These are phyloP conservation scores for Colletotrichum neosansevieriae DNA, from an alignment of 2,329 filamentous ascomycete genomes.

Conservation along the genomic window DNA sequence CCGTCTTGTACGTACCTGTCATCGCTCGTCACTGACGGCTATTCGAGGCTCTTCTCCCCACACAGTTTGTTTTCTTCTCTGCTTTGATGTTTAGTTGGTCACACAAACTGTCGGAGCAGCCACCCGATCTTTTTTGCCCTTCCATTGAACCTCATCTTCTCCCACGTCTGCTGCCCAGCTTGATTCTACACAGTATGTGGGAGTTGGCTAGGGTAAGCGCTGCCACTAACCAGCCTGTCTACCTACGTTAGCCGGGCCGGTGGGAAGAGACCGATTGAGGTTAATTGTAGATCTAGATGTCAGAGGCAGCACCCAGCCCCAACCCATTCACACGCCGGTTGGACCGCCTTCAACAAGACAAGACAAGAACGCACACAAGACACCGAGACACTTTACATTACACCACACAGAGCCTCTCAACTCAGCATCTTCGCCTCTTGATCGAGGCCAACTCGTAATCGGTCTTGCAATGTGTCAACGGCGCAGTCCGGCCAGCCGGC, in stretches of 20 bases:
- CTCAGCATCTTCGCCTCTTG: not conserved
- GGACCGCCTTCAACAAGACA: slow-evolving; percentile 8
- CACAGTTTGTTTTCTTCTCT: slow-evolving; percentile 25
- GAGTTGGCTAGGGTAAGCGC: slow-evolving; percentile 10
- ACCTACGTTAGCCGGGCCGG: slow-evolving; percentile 29
- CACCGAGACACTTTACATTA: not conserved
- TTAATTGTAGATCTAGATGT: slow-evolving; percentile 18
- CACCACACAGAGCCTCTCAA: not conserved
- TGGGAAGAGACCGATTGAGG: slow-evolving; percentile 10
- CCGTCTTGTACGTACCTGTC: slow-evolving; percentile 6
- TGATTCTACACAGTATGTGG: not conserved
- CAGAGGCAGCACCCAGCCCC: slow-evolving; percentile 20
- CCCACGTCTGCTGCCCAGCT: not conserved
- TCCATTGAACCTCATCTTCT: slow-evolving; percentile 1
- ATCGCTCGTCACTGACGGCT: slow-evolving; percentile 26
- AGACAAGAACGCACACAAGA: not conserved
- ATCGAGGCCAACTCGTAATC: slow-evolving; percentile 5
- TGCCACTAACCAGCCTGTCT: not conserved
- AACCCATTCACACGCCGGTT: slow-evolving; percentile 18
- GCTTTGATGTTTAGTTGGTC: slow-evolving; percentile 17
- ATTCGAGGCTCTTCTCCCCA: slow-evolving; percentile 40
- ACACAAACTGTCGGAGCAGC: slow-evolving; percentile 28
- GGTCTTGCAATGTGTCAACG: not conserved
- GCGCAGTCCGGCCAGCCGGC: slow-evolving; percentile 17
- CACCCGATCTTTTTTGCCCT: slow-evolving; percentile 20